A percentile compares a stretch with the other conserved stretches of the same genome.
phyloP scores from a whole-genome alignment of 1,284 basidiomycete species.

The Apiotrichum akiyoshidainum region DNA sequence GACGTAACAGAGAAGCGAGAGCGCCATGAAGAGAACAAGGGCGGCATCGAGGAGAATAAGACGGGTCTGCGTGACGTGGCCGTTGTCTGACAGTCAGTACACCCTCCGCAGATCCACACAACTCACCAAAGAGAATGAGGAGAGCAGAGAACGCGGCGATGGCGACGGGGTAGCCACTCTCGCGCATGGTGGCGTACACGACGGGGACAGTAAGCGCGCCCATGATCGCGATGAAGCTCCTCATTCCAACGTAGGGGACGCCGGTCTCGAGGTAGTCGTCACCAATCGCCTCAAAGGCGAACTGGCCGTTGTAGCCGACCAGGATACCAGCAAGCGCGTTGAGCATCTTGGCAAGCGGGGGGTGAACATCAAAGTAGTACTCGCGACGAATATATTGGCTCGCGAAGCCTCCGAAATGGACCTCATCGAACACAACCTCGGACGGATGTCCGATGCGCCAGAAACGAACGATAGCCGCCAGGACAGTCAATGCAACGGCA shows the following conservation, averaged over 20 bases:
- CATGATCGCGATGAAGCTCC: slow-evolving; percentile 84
- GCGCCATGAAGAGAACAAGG: slow-evolving; percentile 90
- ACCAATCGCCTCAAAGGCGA: slow-evolving; percentile 92
- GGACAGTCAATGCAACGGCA: slow-evolving; percentile 58
- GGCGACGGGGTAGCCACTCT: slow-evolving; percentile 87
- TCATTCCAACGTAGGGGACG: slow-evolving; percentile 92
- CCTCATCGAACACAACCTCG: slow-evolving; percentile 95
- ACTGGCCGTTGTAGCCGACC: slow-evolving; percentile 91
- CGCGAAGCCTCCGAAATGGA: slow-evolving; percentile 88
- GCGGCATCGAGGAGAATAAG: slow-evolving; percentile 94
- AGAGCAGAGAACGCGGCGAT: slow-evolving; percentile 83
- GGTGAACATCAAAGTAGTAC: slow-evolving; percentile 99
- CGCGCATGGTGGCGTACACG: slow-evolving; percentile 95
- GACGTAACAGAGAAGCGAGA: slow-evolving; percentile 92
- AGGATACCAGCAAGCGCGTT: slow-evolving; percentile 92
- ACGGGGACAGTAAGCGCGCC: slow-evolving; percentile 85
- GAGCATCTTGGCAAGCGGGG: slow-evolving; percentile 89
- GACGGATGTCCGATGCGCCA: slow-evolving; percentile 91
- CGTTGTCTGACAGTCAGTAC: slow-evolving; percentile 67
- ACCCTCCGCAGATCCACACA: background rate
- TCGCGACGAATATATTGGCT: slow-evolving; percentile 83
- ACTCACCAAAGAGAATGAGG: slow-evolving; percentile 79
- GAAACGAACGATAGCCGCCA: slow-evolving; percentile 79
- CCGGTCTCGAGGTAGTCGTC: slow-evolving; percentile 70
- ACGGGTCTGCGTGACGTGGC: slow-evolving; percentile 90